Evolutionary conservation across 257 asterid genomes (phyloP).

Genomic region (Catharanthus roseus): DNA sequence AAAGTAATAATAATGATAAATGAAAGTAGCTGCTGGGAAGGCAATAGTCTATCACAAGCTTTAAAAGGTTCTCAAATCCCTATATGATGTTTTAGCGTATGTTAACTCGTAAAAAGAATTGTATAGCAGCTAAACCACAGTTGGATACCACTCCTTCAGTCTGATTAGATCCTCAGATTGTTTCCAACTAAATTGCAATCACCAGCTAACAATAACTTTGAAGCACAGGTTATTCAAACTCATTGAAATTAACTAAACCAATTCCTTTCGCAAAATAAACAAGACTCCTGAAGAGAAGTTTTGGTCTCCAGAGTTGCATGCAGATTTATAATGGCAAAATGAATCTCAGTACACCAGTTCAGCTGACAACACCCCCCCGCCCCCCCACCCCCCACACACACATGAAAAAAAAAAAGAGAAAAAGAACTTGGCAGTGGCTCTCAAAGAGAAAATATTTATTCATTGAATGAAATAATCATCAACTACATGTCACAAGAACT

Average conservation of each 20-base stretch:
- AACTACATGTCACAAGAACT: background rate
- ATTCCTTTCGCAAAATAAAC: background rate
- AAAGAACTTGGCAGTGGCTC: background rate
- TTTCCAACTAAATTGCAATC: background rate
- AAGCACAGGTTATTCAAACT: background rate
- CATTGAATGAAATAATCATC: slow-evolving; percentile 1
- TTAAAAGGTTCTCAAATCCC: background rate
- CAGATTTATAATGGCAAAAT: background rate
- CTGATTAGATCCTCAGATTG: background rate
- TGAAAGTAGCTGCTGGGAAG: background rate
- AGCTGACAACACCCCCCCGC: background rate
- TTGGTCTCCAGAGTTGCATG: background rate
- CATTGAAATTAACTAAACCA: background rate
- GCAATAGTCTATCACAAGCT: background rate
- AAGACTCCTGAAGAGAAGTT: background rate
- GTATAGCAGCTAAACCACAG: background rate
- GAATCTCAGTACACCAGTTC: no score
- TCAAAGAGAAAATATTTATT: background rate
- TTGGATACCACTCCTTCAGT: background rate
- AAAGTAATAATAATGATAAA: background rate
- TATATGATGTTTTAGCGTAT: background rate
- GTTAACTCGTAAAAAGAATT: background rate
- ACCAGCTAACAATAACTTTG: background rate
- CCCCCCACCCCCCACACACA: no score
- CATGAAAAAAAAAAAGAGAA: background rate